Percentiles rank a stretch among this genome's conserved stretches.
Conservation (phyloP, 192 early-diverging fungal species). For the Umbelopsis ramanniana region DNA sequence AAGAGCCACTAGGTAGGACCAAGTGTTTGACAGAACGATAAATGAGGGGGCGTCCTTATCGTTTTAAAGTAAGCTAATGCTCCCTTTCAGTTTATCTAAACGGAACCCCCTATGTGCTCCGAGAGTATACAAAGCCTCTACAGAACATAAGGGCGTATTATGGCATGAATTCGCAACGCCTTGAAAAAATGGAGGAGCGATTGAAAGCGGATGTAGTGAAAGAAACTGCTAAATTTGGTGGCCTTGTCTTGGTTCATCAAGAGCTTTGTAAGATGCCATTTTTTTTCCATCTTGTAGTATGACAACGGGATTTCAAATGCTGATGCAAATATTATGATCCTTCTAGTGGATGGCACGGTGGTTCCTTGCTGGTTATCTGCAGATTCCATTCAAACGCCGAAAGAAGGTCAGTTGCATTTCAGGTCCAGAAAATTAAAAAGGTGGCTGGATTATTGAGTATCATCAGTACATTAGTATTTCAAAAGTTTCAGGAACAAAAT, state of each 20-base stretch:
- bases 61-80: background rate
- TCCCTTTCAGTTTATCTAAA: slow-evolving; percentile 58
- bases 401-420: slow-evolving; percentile 40
- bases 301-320: no score
- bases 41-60: background rate
- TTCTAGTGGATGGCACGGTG: slow-evolving; percentile 44
- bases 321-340: background rate
- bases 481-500: slow-evolving; percentile 43
- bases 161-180: slow-evolving; percentile 58
- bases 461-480: slow-evolving; percentile 44
- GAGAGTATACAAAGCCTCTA: slow-evolving; percentile 56
- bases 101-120: slow-evolving; percentile 61
- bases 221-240: slow-evolving; percentile 48
- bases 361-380: slow-evolving; percentile 64
- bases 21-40: no score
- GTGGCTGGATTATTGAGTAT: background rate
- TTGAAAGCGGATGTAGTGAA: slow-evolving; percentile 61
- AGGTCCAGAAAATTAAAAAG: background rate
- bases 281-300: no score
- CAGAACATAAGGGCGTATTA: slow-evolving; percentile 55
- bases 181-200: slow-evolving; percentile 62
- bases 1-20: slow-evolving; percentile 43
- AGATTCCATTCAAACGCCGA: slow-evolving; percentile 56
- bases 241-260: slow-evolving; percentile 66
- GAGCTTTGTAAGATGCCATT: slow-evolving; percentile 42